phyloP scores from a whole-genome alignment of 2,329 filamentous ascomycete species.

The Lecanicillium sp. region DNA sequence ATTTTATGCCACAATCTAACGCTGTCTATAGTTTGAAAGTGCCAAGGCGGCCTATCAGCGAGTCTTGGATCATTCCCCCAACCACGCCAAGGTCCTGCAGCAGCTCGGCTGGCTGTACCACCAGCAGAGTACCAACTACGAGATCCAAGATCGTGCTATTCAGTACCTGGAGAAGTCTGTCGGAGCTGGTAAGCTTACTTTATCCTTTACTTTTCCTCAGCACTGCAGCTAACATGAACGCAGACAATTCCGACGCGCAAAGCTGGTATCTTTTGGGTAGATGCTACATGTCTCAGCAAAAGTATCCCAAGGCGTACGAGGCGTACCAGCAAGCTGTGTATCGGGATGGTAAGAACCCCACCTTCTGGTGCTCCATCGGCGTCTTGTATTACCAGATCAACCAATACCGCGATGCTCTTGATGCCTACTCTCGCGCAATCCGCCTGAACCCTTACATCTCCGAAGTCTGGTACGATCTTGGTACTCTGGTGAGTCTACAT shows the following conservation, averaged over 20 bases:
- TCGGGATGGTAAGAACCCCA: constrained; percentile 92
- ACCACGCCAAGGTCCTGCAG: constrained; percentile 95
- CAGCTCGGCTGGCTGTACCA: constrained; percentile 97
- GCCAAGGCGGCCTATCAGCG: constrained; percentile 89
- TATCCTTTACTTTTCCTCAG: not conserved
- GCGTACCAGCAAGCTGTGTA: constrained; percentile 98
- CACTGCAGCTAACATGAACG: constrained; percentile 18
- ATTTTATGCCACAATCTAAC: constrained; percentile 24
- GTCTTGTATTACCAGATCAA: constrained; percentile 99
- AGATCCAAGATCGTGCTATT: constrained; percentile 91
- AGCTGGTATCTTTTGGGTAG: constrained; percentile 97
- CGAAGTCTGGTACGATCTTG: constrained; percentile 98
- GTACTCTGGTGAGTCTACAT: constrained; percentile 68
- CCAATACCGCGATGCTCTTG: constrained; percentile 94
- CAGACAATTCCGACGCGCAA: constrained; percentile 90
- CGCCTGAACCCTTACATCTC: constrained; percentile 96
- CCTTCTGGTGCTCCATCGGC: constrained; percentile 99
- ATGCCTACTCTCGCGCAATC: constrained; percentile 95
- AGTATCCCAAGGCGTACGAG: constrained; percentile 97
- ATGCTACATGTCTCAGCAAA: constrained; percentile 99
- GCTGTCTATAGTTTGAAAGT: constrained; percentile 65
- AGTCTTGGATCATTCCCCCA: constrained; percentile 88
- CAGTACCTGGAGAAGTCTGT: constrained; percentile 97
- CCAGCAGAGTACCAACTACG: constrained; percentile 85
- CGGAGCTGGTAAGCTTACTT: constrained; percentile 60